phyloP scores from a whole-genome alignment of 1,284 basidiomycete genomes.

The Xerocomus minutiporus region DNA sequence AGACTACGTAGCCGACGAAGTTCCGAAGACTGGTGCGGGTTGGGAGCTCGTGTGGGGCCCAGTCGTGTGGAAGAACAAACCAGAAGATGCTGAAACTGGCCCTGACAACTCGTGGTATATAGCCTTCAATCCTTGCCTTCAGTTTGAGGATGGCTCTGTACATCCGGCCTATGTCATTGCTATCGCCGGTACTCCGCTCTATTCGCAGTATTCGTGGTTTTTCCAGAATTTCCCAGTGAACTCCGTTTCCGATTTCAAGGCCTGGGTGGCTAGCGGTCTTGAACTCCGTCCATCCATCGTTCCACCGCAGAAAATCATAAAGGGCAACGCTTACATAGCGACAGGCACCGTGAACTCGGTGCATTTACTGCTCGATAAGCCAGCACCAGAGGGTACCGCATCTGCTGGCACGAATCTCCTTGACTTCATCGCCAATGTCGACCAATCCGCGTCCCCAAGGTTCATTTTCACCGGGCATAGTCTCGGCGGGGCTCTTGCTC shows the following conservation, averaged over 20 bases:
- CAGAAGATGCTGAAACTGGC: conserved; percentile 2
- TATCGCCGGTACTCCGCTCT: conserved; percentile 11
- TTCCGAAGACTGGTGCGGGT: not conserved
- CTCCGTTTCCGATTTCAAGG: conserved; percentile 12
- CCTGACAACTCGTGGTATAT: conserved; percentile 22
- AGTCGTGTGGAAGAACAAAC: conserved; percentile 13
- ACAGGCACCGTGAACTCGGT: not conserved
- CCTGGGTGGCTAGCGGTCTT: conserved; percentile 8
- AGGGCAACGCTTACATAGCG: not conserved
- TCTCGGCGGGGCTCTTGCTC: too few species aligned
- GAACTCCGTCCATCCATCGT: not conserved
- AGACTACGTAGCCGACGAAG: not conserved
- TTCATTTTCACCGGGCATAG: conserved; percentile 10
- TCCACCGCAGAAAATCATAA: not conserved
- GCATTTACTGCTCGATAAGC: conserved; percentile 4
- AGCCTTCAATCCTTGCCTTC: conserved; percentile 10
- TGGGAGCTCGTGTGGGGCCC: conserved; percentile 19
- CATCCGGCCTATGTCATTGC: conserved; percentile 12
- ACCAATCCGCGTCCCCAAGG: not conserved
- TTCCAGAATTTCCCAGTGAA: conserved; percentile 1
- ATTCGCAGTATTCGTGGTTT: not conserved
- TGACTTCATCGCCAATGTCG: conserved; percentile 4
- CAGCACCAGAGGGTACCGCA: not conserved
- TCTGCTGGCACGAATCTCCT: conserved; percentile 2
- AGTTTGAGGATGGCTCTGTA: conserved; percentile 12